A percentile compares a stretch with the other conserved stretches of the same genome.
Evolutionary conservation across 306 rosid species (phyloP).

Genomic region (Adenanthera pavonina): DNA sequence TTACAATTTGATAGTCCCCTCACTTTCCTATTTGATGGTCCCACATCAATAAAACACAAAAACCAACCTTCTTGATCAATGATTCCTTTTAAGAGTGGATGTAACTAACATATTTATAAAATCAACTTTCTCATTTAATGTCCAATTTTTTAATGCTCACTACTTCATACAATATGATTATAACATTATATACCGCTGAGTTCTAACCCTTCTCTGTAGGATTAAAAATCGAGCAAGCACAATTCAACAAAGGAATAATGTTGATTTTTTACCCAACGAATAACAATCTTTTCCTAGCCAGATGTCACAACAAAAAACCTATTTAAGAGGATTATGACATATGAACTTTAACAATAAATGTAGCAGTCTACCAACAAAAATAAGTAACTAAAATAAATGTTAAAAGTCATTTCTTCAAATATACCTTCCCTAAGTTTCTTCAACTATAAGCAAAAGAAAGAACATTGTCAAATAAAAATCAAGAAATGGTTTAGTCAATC

Average conservation of each 20-base stretch:
- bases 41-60: background rate
- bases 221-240: background rate
- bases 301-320: constrained; percentile 13
- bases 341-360: background rate
- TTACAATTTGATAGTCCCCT: background rate
- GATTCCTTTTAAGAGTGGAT: background rate
- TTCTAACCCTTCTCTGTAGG: background rate
- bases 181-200: background rate
- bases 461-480: constrained; percentile 4
- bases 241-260: background rate
- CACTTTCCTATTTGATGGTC: background rate
- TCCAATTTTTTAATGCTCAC: background rate
- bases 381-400: background rate
- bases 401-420: background rate
- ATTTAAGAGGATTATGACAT: constrained; percentile 13
- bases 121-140: background rate
- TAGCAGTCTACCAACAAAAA: constrained; percentile 11
- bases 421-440: background rate
- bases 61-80: background rate
- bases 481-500: background rate
- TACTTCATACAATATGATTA: background rate
- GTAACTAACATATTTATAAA: background rate
- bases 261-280: background rate
- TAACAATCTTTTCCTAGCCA: background rate
- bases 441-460: constrained; percentile 15